A percentile compares a stretch with the other conserved stretches of the same genome.
These are phyloP conservation scores for Debaryomycetaceae sp. DNA, from an alignment of 1,139 yeast species.

Conservation along the genomic window DNA sequence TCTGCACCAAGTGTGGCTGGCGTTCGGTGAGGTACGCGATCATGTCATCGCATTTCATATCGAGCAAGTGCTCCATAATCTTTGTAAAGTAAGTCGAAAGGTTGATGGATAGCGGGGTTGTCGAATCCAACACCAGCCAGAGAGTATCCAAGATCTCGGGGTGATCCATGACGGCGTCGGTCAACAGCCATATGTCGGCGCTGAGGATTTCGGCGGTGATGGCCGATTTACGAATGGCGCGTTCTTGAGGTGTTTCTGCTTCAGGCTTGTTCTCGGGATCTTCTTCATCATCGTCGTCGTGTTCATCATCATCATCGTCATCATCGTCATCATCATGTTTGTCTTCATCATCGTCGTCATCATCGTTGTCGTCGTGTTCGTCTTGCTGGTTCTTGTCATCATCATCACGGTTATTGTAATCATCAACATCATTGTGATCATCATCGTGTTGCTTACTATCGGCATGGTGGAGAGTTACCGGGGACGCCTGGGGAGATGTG, in stretches of 20 bases:
- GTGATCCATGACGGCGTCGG: constrained; percentile 83
- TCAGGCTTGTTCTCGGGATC: constrained; percentile 18
- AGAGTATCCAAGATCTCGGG: constrained; percentile 52
- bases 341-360: constrained; percentile 12
- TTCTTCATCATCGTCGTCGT: constrained; percentile 4
- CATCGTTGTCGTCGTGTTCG: constrained; percentile 5
- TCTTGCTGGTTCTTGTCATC: too few species aligned
- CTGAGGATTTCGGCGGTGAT: constrained; percentile 85
- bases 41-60: constrained; percentile 83
- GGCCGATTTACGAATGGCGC: constrained; percentile 61
- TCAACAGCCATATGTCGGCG: constrained; percentile 90
- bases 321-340: too few species aligned
- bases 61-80: constrained; percentile 84
- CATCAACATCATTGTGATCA: too few species aligned
- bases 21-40: constrained; percentile 53
- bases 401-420: too few species aligned
- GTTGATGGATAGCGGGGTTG: constrained; percentile 53
- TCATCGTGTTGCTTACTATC: too few species aligned
- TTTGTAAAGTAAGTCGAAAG: constrained; percentile 87
- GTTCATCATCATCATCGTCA: constrained; percentile 6
- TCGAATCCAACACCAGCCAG: constrained; percentile 66
- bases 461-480: too few species aligned
- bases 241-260: constrained; percentile 40
- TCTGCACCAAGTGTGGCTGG: constrained; percentile 52
- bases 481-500: too few species aligned